Evolutionary conservation across 176 grass and related monocot genomes (phyloP).

Genomic region (Ampelocalamus luodianensis): DNA sequence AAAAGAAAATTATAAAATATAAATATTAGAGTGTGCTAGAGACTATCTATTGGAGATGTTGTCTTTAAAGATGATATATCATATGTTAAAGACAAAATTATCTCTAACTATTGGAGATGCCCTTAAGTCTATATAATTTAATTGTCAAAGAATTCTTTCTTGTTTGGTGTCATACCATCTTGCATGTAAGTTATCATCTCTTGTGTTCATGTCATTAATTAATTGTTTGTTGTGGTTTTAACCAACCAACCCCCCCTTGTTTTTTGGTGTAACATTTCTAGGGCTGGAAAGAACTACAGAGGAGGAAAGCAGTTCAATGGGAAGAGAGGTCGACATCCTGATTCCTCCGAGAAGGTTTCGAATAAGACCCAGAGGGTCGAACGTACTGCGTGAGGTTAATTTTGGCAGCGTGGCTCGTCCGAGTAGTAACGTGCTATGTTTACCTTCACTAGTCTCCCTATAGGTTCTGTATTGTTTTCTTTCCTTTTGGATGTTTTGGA

Average conservation of each 20-base stretch:
- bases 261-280: not conserved
- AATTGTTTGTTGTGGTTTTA: not conserved
- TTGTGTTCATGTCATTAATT: not conserved
- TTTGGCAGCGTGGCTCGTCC: not conserved
- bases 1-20: too few species aligned
- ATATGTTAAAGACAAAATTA: too few species aligned
- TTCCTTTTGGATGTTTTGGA: not conserved
- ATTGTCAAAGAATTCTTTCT: not conserved
- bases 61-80: too few species aligned
- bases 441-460: not conserved
- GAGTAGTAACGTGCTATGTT: slow-evolving; percentile 16
- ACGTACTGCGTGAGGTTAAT: slow-evolving; percentile 35
- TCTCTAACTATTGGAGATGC: too few species aligned
- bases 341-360: slow-evolving; percentile 19
- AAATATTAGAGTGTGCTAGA: too few species aligned
- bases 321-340: slow-evolving; percentile 39
- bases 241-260: not conserved
- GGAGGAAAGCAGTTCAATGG: slow-evolving; percentile 53
- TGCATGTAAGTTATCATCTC: not conserved
- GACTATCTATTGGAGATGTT: too few species aligned
- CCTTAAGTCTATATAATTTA: not conserved
- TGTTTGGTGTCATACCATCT: not conserved
- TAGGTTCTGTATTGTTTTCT: not conserved
- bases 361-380: slow-evolving; percentile 56
- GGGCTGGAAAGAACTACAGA: slow-evolving; percentile 45